These are phyloP conservation scores for Akanthomyces muscarius DNA, from an alignment of 2,329 filamentous ascomycete species.

Conservation along the genomic window DNA sequence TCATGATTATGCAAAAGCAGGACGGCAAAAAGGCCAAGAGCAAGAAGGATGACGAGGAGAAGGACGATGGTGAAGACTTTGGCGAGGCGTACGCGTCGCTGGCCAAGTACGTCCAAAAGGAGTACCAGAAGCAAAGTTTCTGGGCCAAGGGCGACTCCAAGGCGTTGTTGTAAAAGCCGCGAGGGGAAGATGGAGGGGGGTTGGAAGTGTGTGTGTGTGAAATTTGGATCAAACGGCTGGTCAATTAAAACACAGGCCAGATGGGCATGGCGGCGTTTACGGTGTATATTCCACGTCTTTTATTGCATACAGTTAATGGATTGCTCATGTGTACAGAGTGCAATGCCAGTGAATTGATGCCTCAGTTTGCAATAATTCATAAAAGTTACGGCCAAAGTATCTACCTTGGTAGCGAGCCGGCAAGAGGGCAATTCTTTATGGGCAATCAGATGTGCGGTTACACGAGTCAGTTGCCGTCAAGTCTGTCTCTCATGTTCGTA, in stretches of 20 bases:
- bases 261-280: slow-evolving; percentile 33
- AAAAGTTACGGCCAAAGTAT: neutral
- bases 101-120: slow-evolving; percentile 63
- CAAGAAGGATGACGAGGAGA: slow-evolving; percentile 40
- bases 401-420: neutral
- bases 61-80: slow-evolving; percentile 56
- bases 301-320: slow-evolving; percentile 15
- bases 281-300: slow-evolving; percentile 16
- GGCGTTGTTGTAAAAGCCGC: slow-evolving; percentile 18
- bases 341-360: too few relatives aligned
- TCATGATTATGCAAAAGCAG: slow-evolving; percentile 71
- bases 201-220: slow-evolving; percentile 33
- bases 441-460: too few relatives aligned
- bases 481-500: too few relatives aligned
- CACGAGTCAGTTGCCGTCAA: too few relatives aligned
- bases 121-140: slow-evolving; percentile 55
- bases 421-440: too few relatives aligned
- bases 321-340: neutral
- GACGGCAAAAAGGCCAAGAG: slow-evolving; percentile 39
- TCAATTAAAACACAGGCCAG: slow-evolving; percentile 22
- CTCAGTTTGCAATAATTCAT: too few relatives aligned
- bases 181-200: slow-evolving; percentile 18
- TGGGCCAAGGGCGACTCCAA: slow-evolving; percentile 40
- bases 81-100: slow-evolving; percentile 61
- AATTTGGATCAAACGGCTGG: slow-evolving; percentile 23